Percentiles rank a stretch among this genome's conserved stretches.
Evolutionary conservation across 2,329 filamentous ascomycete species (phyloP).

Genomic region (Colletotrichum scovillei): DNA sequence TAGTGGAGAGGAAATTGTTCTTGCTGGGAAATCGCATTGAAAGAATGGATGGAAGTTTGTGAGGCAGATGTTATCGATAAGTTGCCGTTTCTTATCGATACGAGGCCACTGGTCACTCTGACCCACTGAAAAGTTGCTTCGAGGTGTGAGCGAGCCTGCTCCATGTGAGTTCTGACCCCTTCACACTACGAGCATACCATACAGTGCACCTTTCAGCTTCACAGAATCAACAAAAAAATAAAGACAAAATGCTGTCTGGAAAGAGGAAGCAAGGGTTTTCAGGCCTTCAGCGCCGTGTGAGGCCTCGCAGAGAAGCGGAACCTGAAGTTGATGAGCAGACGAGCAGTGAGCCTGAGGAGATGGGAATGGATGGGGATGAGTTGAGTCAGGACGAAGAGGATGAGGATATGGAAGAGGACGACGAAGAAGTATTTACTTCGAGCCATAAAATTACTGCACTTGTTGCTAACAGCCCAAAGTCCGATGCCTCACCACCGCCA

Average conservation of each 20-base stretch:
- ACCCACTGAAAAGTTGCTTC: conserved; percentile 36
- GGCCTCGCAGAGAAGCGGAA: conserved; percentile 50
- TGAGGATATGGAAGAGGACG: conserved; percentile 47
- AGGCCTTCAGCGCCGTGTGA: conserved; percentile 52
- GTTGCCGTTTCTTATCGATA: not conserved
- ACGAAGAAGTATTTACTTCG: conserved; percentile 40
- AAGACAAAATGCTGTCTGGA: conserved; percentile 26
- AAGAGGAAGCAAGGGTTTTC: conserved; percentile 34
- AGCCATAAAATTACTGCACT: not conserved
- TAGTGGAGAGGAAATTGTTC: not conserved
- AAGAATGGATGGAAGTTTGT: not conserved
- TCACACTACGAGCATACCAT: not conserved
- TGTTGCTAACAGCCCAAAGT: conserved; percentile 43
- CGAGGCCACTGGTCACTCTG: not conserved
- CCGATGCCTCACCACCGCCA: conserved; percentile 32
- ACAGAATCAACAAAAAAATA: not conserved
- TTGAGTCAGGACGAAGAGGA: conserved; percentile 33
- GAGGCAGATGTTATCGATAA: conserved; percentile 9
- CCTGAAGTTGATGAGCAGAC: conserved; percentile 35
- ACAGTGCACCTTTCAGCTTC: not conserved
- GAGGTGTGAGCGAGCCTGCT: not conserved
- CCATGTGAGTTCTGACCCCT: conserved; percentile 11
- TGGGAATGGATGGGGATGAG: conserved; percentile 10
- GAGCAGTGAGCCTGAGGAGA: conserved; percentile 30
- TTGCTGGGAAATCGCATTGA: not conserved